Percentiles rank a stretch among this genome's conserved stretches.
Evolutionary conservation across 2,329 filamentous ascomycete species (phyloP).

Genomic region (Xylaria sp.): DNA sequence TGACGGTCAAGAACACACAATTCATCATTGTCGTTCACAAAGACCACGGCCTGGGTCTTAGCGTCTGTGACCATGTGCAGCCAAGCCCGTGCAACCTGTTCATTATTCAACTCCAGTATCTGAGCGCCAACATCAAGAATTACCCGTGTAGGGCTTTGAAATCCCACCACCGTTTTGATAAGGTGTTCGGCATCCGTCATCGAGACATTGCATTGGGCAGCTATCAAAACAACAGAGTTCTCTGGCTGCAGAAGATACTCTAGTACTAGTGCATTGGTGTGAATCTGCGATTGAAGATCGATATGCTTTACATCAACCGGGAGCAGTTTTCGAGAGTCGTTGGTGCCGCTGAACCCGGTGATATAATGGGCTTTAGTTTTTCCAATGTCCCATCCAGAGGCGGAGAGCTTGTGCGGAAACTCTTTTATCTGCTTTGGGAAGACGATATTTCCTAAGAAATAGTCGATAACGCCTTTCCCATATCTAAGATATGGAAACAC

Average conservation of each 20-base stretch:
- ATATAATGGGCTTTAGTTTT: slow-evolving; percentile 58
- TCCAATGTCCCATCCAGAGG: slow-evolving; percentile 75
- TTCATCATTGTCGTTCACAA: slow-evolving; percentile 60
- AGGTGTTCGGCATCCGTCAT: slow-evolving; percentile 47
- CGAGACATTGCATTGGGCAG: slow-evolving; percentile 56
- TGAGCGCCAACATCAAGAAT: slow-evolving; percentile 74
- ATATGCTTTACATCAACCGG: slow-evolving; percentile 70
- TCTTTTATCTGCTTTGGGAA: slow-evolving; percentile 72
- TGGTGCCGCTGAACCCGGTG: slow-evolving; percentile 78
- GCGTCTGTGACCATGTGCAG: slow-evolving; percentile 57
- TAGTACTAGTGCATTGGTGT: slow-evolving; percentile 73
- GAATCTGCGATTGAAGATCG: slow-evolving; percentile 64
- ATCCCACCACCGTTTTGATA: slow-evolving; percentile 56
- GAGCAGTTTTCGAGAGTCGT: slow-evolving; percentile 70
- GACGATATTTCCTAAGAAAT: slow-evolving; percentile 67
- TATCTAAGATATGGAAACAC: slow-evolving; percentile 66
- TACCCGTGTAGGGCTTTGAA: slow-evolving; percentile 62
- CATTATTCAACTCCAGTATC: slow-evolving; percentile 71
- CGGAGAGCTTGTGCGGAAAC: slow-evolving; percentile 70
- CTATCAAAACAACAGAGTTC: slow-evolving; percentile 46
- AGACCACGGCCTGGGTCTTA: slow-evolving; percentile 60
- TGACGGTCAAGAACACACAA: slow-evolving; percentile 56
- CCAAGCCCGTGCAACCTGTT: slow-evolving; percentile 61
- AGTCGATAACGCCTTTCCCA: slow-evolving; percentile 69
- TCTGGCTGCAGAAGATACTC: slow-evolving; percentile 65